Evolutionary conservation across 257 asterid genomes (phyloP).

Genomic region (Ocimum tenuiflorum): DNA sequence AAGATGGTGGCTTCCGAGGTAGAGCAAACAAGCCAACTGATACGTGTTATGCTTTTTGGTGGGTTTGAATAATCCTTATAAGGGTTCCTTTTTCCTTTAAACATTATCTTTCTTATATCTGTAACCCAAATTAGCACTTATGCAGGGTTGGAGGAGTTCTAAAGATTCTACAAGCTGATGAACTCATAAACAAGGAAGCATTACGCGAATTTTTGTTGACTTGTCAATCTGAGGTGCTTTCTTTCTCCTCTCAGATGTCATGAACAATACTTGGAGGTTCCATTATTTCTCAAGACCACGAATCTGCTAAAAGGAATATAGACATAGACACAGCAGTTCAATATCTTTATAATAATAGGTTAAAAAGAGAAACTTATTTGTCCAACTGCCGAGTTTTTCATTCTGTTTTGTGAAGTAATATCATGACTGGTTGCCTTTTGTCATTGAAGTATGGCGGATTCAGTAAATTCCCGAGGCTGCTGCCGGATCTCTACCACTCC

Average conservation of each 20-base stretch:
- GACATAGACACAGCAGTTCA: not conserved
- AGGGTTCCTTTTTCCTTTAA: not conserved
- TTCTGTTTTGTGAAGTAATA: not conserved
- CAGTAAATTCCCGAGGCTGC: slow-evolving; percentile 65
- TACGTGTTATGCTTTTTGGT: slow-evolving; percentile 97
- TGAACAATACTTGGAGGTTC: not conserved
- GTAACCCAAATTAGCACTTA: slow-evolving; percentile 9
- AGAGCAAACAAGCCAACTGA: slow-evolving; percentile 80
- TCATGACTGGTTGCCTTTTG: not conserved
- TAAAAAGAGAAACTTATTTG: no score
- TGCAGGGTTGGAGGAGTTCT: slow-evolving; percentile 85
- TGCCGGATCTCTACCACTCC: slow-evolving; percentile 88
- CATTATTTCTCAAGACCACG: not conserved
- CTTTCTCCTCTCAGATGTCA: slow-evolving; percentile 25
- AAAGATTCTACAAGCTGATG: slow-evolving; percentile 66
- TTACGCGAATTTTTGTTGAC: slow-evolving; percentile 63
- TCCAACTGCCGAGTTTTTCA: no score
- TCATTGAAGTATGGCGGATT: slow-evolving; percentile 80
- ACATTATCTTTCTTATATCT: not conserved
- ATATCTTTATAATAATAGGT: not conserved
- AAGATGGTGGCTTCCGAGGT: slow-evolving; percentile 94
- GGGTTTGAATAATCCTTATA: slow-evolving; percentile 10
- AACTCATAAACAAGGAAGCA: slow-evolving; percentile 46
- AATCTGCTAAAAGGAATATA: not conserved
- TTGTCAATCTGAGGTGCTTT: slow-evolving; percentile 73